Evolutionary conservation across 2,329 filamentous ascomycete species (phyloP), one percentile per base, ranked within the genome.

Genomic region (Trichoderma atroviride): DNA sequence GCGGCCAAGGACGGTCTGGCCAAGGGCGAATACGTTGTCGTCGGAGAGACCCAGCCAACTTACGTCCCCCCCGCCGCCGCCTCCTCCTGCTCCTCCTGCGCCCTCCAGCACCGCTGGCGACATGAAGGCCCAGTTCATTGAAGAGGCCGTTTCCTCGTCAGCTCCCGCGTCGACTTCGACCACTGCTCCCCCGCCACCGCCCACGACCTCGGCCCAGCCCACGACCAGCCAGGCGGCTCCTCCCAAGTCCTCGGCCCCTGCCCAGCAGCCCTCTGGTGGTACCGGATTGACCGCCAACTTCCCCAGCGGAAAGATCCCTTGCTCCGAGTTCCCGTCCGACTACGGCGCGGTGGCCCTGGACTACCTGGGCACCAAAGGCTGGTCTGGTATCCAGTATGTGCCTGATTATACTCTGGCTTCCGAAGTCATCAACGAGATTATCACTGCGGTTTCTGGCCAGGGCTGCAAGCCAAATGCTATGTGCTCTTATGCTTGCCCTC

Each of bases 401-500:
- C 84, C 86, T 67, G 82, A 83, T 71, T 89, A 83, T 76, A 81
- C 78, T n/a, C 69, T 82, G 33, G 80, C 78, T 31, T 83, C 84
- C 58, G 76, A 83, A 16, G 76, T 86, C 47, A 91, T 96, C 76
- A 84, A 82, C 78, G 86, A 87, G 70, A 93, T 94, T 71, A 83
- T 87, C 63, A 89, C 89, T 52, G 88, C 86, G 31, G 80, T 89
- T 58, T 82, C 82, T 22, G 91, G 90, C 19, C 81, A 87, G 19
- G 80, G 80, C 70, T 95, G 93, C 82, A 79, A 75, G 10, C 75
- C 84, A 11, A 90, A 89, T 60, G 82, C 84, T 70, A 94, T 94
- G 85, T 97, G 95, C 86, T 97, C 94, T 2, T 98, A 98, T 77
- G 90, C 93, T 69, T 99, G 96, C 84, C 92, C 93, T n/a, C 82